Conservation (phyloP, 495 filamentous ascomycete species). For the Friedmanniomyces endolithicus region DNA sequence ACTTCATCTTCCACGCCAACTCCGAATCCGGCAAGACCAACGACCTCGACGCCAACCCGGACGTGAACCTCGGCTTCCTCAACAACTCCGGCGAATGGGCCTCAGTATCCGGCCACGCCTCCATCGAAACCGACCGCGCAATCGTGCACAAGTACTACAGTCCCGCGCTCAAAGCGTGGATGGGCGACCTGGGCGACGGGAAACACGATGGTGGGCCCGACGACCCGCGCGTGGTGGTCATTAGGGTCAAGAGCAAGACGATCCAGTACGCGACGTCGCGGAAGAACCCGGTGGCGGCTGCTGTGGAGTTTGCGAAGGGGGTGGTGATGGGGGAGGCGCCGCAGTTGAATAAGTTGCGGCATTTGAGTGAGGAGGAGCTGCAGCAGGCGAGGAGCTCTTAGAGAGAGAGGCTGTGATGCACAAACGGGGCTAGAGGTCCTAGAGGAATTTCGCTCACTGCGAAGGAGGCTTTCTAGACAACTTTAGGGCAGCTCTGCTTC, state of each 20-base stretch:
- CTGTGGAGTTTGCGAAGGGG: slow-evolving; percentile 63
- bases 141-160: slow-evolving; percentile 68
- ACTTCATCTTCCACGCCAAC: slow-evolving; percentile 89
- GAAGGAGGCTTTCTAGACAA: too few species aligned
- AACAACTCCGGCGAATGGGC: slow-evolving; percentile 66
- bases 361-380: slow-evolving; percentile 59
- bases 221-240: slow-evolving; percentile 68
- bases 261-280: slow-evolving; percentile 48
- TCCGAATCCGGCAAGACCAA: slow-evolving; percentile 84
- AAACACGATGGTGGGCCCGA: slow-evolving; percentile 69
- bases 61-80: slow-evolving; percentile 80
- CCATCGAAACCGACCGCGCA: slow-evolving; percentile 53
- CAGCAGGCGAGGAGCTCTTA: slow-evolving; percentile 21
- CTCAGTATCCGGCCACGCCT: slow-evolving; percentile 61
- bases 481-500: too few species aligned
- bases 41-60: slow-evolving; percentile 60
- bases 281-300: slow-evolving; percentile 44
- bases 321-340: slow-evolving; percentile 59
- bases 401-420: neutral
- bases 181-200: slow-evolving; percentile 84
- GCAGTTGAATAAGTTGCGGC: slow-evolving; percentile 62
- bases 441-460: neutral
- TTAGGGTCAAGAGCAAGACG: slow-evolving; percentile 50
- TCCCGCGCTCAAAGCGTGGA: slow-evolving; percentile 65
- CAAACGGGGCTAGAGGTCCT: neutral